Evolutionary conservation across 768 basidiomycete genomes (phyloP).

Genomic region (Leccinum ochraceum): DNA sequence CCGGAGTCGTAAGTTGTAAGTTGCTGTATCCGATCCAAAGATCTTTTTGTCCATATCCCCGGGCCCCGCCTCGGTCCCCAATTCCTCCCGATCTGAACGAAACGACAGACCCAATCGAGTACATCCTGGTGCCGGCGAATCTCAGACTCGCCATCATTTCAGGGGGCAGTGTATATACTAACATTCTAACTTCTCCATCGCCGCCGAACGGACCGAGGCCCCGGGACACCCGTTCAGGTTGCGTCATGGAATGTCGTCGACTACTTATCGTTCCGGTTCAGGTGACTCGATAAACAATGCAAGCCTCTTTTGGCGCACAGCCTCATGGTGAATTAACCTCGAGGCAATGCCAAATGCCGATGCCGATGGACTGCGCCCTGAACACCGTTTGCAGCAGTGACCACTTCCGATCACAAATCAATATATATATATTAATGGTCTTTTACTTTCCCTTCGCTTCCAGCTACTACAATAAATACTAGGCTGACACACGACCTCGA

Average conservation of each 20-base stretch:
- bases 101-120: background rate
- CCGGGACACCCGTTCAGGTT: background rate
- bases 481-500: constrained; percentile 23
- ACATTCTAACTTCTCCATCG: background rate
- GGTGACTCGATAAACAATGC: background rate
- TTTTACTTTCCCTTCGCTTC: constrained; percentile 15
- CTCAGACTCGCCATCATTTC: background rate
- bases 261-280: no score
- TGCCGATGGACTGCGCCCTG: background rate
- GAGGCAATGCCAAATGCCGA: constrained; percentile 5
- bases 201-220: background rate
- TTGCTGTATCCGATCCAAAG: background rate
- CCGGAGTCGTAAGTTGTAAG: background rate
- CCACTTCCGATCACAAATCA: background rate
- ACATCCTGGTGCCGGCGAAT: background rate
- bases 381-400: background rate
- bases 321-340: constrained; percentile 18
- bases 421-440: constrained; percentile 17
- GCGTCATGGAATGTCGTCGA: no score
- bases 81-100: background rate
- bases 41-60: background rate
- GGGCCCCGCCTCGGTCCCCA: background rate
- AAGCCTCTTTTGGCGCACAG: background rate
- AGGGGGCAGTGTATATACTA: background rate
- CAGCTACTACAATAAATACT: constrained; percentile 31